These are phyloP conservation scores for Tricholomella constricta DNA, from an alignment of 768 basidiomycete species.

Conservation along the genomic window DNA sequence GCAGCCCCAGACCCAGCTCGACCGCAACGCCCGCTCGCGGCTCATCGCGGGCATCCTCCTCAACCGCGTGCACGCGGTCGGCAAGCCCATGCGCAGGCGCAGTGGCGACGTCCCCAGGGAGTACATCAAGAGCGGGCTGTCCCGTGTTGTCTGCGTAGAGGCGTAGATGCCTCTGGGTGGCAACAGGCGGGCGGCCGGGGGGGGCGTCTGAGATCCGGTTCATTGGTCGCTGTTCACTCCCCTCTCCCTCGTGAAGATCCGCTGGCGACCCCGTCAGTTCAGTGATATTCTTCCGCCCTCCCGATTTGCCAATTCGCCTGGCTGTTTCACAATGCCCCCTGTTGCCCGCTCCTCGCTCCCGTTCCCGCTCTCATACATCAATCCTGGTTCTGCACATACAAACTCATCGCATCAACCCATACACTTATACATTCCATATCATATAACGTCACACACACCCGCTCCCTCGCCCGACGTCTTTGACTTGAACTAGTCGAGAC, in stretches of 20 bases:
- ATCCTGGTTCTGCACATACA: not conserved
- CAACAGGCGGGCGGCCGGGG: too few species aligned
- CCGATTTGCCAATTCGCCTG: too few species aligned
- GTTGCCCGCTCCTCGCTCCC: not conserved
- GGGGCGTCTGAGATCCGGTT: too few species aligned
- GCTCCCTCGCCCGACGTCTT: not conserved
- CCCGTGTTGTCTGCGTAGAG: conserved; percentile 51
- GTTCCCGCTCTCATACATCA: not conserved
- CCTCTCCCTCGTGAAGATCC: not conserved
- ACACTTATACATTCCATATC: not conserved
- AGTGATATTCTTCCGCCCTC: too few species aligned
- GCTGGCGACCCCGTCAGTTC: too few species aligned
- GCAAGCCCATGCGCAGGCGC: conserved; percentile 53
- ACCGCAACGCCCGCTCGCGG: conserved; percentile 39
- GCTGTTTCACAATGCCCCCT: too few species aligned
- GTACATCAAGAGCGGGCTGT: conserved; percentile 57
- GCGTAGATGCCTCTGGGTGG: too few species aligned
- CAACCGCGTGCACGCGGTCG: conserved; percentile 51
- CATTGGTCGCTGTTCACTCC: too few species aligned
- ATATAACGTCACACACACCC: not conserved
- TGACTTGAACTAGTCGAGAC: not conserved
- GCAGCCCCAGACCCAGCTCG: not conserved
- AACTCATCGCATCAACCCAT: not conserved
- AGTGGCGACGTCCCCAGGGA: conserved; percentile 31
- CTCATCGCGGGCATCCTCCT: conserved; percentile 62